phyloP scores from a whole-genome alignment of 768 basidiomycete genomes.

The Xerocomus spinulosus region DNA sequence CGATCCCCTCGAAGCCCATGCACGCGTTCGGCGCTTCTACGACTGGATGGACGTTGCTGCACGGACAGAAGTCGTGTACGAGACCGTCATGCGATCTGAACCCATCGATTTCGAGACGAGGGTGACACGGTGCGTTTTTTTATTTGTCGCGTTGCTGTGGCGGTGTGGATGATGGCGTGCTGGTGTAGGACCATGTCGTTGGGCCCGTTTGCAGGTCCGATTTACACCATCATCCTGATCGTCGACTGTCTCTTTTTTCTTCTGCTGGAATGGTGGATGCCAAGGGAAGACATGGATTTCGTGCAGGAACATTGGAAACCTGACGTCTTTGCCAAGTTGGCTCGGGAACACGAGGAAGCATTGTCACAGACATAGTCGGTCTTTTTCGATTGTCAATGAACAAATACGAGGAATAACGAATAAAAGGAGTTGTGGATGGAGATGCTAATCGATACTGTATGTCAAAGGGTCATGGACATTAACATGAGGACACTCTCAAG shows the following conservation, averaged over 20 bases:
- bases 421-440: constrained; percentile 7
- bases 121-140: constrained; percentile 56
- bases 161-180: background rate
- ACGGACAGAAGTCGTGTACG: constrained; percentile 83
- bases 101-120: constrained; percentile 75
- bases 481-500: constrained; percentile 1
- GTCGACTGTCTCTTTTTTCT: constrained; percentile 88
- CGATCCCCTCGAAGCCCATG: constrained; percentile 72
- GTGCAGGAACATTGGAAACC: constrained; percentile 63
- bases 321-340: constrained; percentile 19
- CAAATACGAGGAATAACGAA: constrained; percentile 19
- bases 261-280: constrained; percentile 80
- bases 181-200: constrained; percentile 64
- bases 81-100: constrained; percentile 53
- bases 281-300: constrained; percentile 70
- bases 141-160: too few relatives aligned
- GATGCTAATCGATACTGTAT: constrained; percentile 4
- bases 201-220: constrained; percentile 79
- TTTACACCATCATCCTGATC: constrained; percentile 82
- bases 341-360: background rate
- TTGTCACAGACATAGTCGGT: background rate
- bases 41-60: constrained; percentile 76
- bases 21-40: constrained; percentile 78
- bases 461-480: background rate
- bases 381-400: background rate